These are phyloP conservation scores for Penicillium sp. DNA, from an alignment of 2,329 filamentous ascomycete genomes.

Conservation along the genomic window DNA sequence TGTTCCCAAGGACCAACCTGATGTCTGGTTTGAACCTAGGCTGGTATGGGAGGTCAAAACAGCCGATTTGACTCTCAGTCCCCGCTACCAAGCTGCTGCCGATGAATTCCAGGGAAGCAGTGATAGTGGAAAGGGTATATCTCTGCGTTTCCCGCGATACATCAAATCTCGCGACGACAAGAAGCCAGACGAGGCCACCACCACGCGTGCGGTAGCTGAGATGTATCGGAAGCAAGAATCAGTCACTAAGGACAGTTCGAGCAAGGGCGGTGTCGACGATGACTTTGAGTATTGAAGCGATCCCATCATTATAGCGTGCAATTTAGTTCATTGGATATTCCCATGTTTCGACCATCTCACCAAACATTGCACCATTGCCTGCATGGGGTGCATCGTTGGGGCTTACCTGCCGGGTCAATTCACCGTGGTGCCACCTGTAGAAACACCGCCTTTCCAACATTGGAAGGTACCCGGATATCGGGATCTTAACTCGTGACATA, in stretches of 20 bases:
- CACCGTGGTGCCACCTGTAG: neutral
- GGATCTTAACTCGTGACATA: neutral
- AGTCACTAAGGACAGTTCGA: conserved; percentile 77
- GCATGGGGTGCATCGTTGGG: neutral
- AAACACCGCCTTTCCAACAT: neutral
- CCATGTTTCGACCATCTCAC: neutral
- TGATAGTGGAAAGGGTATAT: conserved; percentile 76
- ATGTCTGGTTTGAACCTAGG: conserved; percentile 96
- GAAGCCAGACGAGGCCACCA: conserved; percentile 88
- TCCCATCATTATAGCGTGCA: conserved; percentile 5
- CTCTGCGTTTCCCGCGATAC: conserved; percentile 87
- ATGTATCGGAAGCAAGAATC: conserved; percentile 97
- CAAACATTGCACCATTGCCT: neutral
- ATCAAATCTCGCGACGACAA: conserved; percentile 93
- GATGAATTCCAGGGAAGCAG: conserved; percentile 74
- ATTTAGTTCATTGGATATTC: conserved; percentile 9
- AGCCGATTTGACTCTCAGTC: conserved; percentile 88
- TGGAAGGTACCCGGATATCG: neutral
- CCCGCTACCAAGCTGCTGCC: conserved; percentile 87
- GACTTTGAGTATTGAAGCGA: conserved; percentile 85
- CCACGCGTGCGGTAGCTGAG: conserved; percentile 81
- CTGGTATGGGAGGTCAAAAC: conserved; percentile 98
- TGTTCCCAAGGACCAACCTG: conserved; percentile 88
- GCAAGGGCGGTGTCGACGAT: conserved; percentile 90
- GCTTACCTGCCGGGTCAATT: neutral